Conservation (phyloP, 2,329 filamentous ascomycete genomes). For the Celoporthe dispersa region DNA sequence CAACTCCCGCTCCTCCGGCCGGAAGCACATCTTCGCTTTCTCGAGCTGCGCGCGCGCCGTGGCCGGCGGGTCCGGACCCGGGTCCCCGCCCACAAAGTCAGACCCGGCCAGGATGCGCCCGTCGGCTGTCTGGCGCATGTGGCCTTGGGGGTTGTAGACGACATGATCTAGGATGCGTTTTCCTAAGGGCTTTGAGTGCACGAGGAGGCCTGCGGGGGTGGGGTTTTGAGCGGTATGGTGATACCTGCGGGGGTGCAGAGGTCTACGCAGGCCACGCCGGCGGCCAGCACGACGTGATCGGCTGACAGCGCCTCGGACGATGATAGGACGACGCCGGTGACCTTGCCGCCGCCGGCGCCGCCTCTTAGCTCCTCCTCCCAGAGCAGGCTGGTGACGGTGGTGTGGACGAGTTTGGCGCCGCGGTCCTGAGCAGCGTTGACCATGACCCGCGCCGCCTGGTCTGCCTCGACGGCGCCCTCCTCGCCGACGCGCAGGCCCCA, state of each 20-base stretch:
- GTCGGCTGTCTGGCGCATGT: conserved; percentile 38
- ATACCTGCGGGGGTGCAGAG: conserved; percentile 35
- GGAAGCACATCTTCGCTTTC: conserved; percentile 31
- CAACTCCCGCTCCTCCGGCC: conserved; percentile 25
- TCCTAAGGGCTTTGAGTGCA: conserved; percentile 36
- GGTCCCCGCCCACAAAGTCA: conserved; percentile 31
- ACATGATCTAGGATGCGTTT: conserved; percentile 33
- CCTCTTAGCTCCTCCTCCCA: conserved; percentile 18
- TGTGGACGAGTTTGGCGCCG: conserved; percentile 29
- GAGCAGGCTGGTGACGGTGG: conserved; percentile 30
- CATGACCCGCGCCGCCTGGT: conserved; percentile 34
- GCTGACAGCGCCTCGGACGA: conserved; percentile 30
- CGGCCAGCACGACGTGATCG: conserved; percentile 39
- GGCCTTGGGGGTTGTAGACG: conserved; percentile 34
- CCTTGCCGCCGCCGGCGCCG: neutral
- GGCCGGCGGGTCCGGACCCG: conserved; percentile 33
- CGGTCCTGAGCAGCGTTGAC: conserved; percentile 30
- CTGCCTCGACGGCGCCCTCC: conserved; percentile 40
- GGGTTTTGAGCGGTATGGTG: conserved; percentile 33
- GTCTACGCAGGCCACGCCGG: conserved; percentile 36
- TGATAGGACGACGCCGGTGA: conserved; percentile 31
- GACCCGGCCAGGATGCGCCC: conserved; percentile 36
- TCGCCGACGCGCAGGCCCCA: conserved; percentile 57
- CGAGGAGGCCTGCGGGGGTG: conserved; percentile 36
- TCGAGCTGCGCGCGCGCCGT: conserved; percentile 35